phyloP scores from a whole-genome alignment of 1,284 basidiomycete genomes.

The Vanrija pseudolonga region DNA sequence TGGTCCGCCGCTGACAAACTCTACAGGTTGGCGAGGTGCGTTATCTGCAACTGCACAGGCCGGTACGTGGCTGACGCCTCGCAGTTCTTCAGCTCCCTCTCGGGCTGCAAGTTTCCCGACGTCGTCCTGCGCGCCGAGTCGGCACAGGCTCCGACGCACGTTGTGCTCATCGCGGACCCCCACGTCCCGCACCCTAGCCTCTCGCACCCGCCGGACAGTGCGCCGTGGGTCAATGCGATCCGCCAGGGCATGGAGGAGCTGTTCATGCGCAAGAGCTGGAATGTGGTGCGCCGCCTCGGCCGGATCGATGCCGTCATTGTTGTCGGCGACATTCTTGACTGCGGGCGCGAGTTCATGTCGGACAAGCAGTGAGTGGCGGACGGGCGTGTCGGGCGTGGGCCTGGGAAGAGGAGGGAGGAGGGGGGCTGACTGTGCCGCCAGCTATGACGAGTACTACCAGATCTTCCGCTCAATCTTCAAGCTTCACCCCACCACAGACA shows the following conservation, averaged over 20 bases:
- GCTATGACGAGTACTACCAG: conserved; percentile 60
- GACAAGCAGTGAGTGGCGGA: conserved; percentile 61
- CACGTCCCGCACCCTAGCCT: conserved; percentile 63
- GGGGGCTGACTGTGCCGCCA: conserved; percentile 34
- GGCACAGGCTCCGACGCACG: conserved; percentile 53
- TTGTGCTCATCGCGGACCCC: conserved; percentile 72
- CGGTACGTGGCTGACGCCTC: background rate
- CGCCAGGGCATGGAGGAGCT: conserved; percentile 61
- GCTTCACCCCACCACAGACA: conserved; percentile 44
- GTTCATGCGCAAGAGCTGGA: conserved; percentile 73
- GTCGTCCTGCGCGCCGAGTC: conserved; percentile 24
- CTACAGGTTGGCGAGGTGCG: conserved; percentile 41
- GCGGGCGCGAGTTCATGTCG: conserved; percentile 60
- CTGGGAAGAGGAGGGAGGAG: too few species aligned
- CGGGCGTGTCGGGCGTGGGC: background rate
- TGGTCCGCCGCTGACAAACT: conserved; percentile 2
- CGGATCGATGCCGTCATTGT: conserved; percentile 71
- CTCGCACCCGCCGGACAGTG: conserved; percentile 48
- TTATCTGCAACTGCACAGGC: background rate
- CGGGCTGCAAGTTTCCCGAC: conserved; percentile 48
- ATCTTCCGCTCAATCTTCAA: conserved; percentile 65
- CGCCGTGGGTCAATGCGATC: conserved; percentile 47
- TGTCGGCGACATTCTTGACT: conserved; percentile 72
- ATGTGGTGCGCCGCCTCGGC: conserved; percentile 56
- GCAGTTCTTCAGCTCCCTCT: conserved; percentile 48